Conservation (phyloP, 441 rosid species). For the Populus hybrid region DNA sequence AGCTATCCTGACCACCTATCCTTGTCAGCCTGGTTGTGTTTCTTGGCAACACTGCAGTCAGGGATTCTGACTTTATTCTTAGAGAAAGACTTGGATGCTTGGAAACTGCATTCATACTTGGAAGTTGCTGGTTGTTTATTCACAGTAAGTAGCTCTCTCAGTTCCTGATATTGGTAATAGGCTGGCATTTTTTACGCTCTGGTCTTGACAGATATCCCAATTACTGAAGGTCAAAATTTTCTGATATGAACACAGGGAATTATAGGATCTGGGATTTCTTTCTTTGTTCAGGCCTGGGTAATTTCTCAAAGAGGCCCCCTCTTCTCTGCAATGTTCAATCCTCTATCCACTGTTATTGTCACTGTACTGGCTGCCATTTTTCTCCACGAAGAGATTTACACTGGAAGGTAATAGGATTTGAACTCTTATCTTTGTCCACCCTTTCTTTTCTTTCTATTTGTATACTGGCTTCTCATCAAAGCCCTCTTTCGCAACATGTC, state of each 20-base stretch:
- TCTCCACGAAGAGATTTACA: constrained; percentile 50
- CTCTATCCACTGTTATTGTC: constrained; percentile 51
- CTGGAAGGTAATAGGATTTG: constrained; percentile 43
- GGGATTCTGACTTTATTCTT: constrained; percentile 31
- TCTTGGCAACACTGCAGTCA: constrained; percentile 51
- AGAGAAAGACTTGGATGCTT: constrained; percentile 35
- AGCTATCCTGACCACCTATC: constrained; percentile 48
- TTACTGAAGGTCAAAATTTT: not conserved
- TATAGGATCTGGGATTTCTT: constrained; percentile 52
- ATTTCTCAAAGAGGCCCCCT: constrained; percentile 58
- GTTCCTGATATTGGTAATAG: not conserved
- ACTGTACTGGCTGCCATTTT: constrained; percentile 48
- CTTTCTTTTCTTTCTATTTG: not conserved
- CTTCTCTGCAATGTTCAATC: constrained; percentile 59
- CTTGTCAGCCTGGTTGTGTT: constrained; percentile 63
- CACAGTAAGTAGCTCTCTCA: constrained; percentile 29
- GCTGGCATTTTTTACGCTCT: not conserved
- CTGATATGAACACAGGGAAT: constrained; percentile 46
- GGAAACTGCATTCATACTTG: constrained; percentile 49
- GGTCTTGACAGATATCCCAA: not conserved
- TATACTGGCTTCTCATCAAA: not conserved
- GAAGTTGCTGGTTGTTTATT: constrained; percentile 37
- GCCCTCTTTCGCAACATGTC: constrained; percentile 6
- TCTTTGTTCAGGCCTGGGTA: constrained; percentile 58
- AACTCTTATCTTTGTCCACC: not conserved